phyloP scores from a whole-genome alignment of 345 rosid species.

The Garcia nutans region DNA sequence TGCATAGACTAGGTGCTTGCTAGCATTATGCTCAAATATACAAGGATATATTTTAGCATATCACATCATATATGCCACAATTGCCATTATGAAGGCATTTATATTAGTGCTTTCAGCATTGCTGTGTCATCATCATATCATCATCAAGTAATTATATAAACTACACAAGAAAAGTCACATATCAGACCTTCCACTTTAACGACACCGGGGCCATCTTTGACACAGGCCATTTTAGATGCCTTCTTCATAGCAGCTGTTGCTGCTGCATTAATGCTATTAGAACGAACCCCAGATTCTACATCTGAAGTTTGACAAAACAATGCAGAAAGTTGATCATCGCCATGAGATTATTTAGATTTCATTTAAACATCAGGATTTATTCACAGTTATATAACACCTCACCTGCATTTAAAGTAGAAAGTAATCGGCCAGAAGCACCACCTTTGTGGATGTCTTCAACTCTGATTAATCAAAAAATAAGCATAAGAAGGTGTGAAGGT shows the following conservation, averaged over 20 bases:
- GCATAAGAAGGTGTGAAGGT: conserved; percentile 21
- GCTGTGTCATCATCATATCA: not conserved
- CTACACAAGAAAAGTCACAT: not conserved
- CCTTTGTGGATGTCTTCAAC: conserved; percentile 73
- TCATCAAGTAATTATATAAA: not conserved
- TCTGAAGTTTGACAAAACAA: conserved; percentile 33
- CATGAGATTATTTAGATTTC: conserved; percentile 7
- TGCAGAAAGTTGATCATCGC: conserved; percentile 3
- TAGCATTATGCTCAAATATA: not conserved
- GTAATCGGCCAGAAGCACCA: conserved; percentile 47
- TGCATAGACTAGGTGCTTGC: not conserved
- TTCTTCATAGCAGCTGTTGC: conserved; percentile 40
- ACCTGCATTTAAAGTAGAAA: conserved; percentile 45
- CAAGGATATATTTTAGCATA: not conserved
- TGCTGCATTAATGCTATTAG: conserved; percentile 38
- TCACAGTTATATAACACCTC: conserved; percentile 11
- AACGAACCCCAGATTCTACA: conserved; percentile 38
- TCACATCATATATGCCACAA: no score
- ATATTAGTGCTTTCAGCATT: not conserved
- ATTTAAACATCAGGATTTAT: conserved; percentile 9
- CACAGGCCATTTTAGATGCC: conserved; percentile 37
- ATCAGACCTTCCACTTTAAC: conserved; percentile 46
- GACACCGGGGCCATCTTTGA: conserved; percentile 39
- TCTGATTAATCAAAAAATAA: conserved; percentile 44
- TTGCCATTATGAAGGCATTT: not conserved